Percentiles rank a stretch among this genome's conserved stretches.
These are phyloP conservation scores for Warburgia ugandensis DNA, from an alignment of 164 flowering plant genomes.

Conservation along the genomic window DNA sequence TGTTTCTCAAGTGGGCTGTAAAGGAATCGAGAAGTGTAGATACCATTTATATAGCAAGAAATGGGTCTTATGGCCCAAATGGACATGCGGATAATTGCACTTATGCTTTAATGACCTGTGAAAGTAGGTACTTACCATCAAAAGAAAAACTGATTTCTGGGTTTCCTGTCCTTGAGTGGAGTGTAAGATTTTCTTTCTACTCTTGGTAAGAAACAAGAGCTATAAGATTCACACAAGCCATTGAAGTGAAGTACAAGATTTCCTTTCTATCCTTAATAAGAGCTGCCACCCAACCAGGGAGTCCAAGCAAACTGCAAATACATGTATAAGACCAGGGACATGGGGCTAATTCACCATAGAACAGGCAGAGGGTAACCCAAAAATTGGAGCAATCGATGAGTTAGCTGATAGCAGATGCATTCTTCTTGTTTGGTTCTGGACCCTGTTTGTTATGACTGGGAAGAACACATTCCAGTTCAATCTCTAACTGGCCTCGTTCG, in stretches of 20 bases:
- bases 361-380: not conserved
- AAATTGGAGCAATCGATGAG: not conserved
- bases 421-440: not conserved
- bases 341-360: not conserved
- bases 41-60: not conserved
- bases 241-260: too few species aligned
- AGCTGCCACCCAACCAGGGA: too few species aligned
- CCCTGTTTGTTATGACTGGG: conserved; percentile 24
- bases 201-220: too few species aligned
- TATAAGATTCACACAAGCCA: too few species aligned
- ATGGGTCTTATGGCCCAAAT: not conserved
- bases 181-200: conserved; percentile 1
- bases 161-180: not conserved
- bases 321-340: not conserved
- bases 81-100: too few species aligned
- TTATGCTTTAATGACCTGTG: not conserved
- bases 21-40: not conserved
- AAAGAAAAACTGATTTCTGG: not conserved
- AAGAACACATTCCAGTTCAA: conserved; percentile 33
- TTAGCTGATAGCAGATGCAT: not conserved
- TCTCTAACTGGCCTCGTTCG: conserved; percentile 58
- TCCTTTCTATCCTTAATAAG: not conserved
- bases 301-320: not conserved
- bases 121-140: not conserved
- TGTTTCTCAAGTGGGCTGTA: too few species aligned